A percentile compares a stretch with the other conserved stretches of the same genome.
Conservation (phyloP, 2,329 filamentous ascomycete genomes). For the Penicillium sclerotigenum region DNA sequence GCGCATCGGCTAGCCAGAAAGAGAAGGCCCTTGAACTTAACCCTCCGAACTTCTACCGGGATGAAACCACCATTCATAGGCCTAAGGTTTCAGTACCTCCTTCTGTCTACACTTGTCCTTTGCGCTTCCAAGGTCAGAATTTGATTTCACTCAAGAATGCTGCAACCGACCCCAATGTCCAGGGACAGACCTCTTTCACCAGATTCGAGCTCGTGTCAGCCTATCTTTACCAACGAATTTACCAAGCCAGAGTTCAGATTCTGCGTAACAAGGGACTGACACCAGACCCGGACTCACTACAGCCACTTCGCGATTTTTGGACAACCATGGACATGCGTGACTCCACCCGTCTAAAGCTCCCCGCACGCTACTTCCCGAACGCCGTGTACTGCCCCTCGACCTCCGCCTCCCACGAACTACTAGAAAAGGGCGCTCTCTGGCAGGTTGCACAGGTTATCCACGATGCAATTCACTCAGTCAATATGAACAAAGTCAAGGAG, state of each 20-base stretch:
- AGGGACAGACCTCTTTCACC: neutral
- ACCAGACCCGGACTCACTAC: neutral
- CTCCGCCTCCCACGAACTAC: neutral
- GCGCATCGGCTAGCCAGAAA: neutral
- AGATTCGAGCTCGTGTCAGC: slow-evolving; percentile 4
- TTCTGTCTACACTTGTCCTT: neutral
- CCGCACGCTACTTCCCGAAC: neutral
- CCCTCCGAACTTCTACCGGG: neutral
- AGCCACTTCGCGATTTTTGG: neutral
- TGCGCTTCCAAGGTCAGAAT: neutral
- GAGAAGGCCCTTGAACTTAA: neutral
- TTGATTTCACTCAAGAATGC: neutral
- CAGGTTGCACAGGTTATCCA: neutral
- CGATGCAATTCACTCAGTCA: neutral
- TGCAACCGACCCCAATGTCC: neutral
- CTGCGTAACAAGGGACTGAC: neutral
- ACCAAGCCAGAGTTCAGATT: neutral
- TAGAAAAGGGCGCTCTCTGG: neutral
- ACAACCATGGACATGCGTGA: slow-evolving; percentile 1
- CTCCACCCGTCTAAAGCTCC: neutral
- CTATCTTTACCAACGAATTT: neutral
- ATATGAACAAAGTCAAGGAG: neutral
- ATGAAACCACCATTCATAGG: neutral
- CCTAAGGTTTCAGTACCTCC: too few relatives aligned
- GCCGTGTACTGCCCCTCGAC: neutral